Conservation (phyloP, 495 filamentous ascomycete species). For the Daldinia concentrica region DNA sequence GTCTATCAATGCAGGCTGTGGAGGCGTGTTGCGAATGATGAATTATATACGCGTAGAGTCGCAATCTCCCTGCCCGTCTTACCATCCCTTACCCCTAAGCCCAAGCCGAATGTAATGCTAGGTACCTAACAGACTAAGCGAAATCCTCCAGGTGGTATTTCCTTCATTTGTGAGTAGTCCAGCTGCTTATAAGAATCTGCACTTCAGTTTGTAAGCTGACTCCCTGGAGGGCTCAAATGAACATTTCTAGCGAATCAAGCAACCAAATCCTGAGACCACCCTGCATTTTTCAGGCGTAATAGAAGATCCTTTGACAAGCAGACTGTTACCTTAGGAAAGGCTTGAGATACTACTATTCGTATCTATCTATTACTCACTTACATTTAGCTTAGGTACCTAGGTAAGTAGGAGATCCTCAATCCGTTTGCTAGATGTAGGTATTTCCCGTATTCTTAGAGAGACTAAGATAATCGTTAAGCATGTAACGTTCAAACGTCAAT, state of each 20-base stretch:
- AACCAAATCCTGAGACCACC: background rate
- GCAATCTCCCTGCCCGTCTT: background rate
- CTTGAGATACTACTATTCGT: background rate
- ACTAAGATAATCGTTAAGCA: background rate
- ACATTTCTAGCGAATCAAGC: background rate
- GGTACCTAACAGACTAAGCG: background rate
- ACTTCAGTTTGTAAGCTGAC: background rate
- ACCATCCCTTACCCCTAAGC: no score
- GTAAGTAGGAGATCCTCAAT: background rate
- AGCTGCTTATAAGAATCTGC: constrained; percentile 9
- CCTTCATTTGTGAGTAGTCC: background rate
- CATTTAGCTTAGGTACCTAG: no score
- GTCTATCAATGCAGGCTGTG: constrained; percentile 9
- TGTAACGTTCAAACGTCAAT: background rate
- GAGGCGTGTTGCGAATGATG: constrained; percentile 10
- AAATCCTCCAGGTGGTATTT: background rate
- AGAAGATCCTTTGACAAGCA: background rate
- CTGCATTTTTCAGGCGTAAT: constrained; percentile 11
- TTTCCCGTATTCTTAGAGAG: no score
- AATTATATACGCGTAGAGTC: constrained; percentile 6
- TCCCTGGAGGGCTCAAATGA: constrained; percentile 1
- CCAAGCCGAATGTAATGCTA: background rate
- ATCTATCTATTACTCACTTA: background rate
- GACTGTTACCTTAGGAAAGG: background rate
- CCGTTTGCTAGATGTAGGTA: background rate